Conservation (phyloP, 306 rosid genomes). For the Canavalia gladiata region DNA sequence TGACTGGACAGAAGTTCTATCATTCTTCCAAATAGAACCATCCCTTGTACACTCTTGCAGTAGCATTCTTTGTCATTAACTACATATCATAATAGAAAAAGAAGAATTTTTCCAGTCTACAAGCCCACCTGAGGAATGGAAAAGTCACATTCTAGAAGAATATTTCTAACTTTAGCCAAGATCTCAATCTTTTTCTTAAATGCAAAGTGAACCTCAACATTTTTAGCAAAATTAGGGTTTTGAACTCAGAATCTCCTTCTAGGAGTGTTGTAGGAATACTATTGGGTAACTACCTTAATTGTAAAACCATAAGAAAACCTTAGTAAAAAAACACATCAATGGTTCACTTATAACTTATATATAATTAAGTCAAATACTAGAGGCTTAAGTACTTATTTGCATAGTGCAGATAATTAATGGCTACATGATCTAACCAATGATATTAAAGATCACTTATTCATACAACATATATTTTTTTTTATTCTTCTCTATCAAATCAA, state of each 20-base stretch:
- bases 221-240: slow-evolving; percentile 67
- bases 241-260: not conserved
- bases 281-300: not conserved
- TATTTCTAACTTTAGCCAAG: slow-evolving; percentile 83
- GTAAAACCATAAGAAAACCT: not conserved
- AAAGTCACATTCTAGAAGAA: slow-evolving; percentile 86
- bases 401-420: not conserved
- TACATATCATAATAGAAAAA: slow-evolving; percentile 38
- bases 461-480: too few species aligned
- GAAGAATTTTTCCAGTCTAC: slow-evolving; percentile 33
- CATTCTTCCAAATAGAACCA: slow-evolving; percentile 58
- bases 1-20: not conserved
- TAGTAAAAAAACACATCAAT: not conserved
- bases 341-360: not conserved
- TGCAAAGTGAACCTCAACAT: slow-evolving; percentile 99
- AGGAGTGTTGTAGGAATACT: not conserved
- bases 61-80: slow-evolving; percentile 45
- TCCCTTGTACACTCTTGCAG: slow-evolving; percentile 69
- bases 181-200: slow-evolving; percentile 85
- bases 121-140: slow-evolving; percentile 74
- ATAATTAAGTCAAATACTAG: not conserved
- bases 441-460: not conserved
- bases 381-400: not conserved
- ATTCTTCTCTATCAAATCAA: too few species aligned
- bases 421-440: not conserved